Base-by-base conservation (phyloP, 495 filamentous ascomycete species). In the Diplogelasinospora grovesii region DNA sequence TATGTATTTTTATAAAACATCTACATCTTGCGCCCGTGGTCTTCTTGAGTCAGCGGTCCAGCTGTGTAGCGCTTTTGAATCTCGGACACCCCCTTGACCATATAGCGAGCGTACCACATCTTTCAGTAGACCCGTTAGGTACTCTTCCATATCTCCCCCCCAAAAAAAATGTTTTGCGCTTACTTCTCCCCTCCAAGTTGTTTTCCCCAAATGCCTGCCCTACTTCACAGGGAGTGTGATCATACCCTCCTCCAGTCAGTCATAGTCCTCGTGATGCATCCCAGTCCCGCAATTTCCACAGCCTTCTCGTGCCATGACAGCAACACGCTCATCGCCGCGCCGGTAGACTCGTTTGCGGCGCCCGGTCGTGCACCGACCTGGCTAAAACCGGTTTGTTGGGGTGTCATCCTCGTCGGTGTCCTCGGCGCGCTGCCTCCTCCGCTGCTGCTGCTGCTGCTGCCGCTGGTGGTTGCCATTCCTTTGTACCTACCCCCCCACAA, bases 271-370 rank as follows among this genome's bases (percentile, higher is more conserved):
- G 87, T 82, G 66, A 96, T 90, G 61, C 83, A 81, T 13, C 89
- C 89, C 50, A 83, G 71, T 25, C 89, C 89, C 14, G 86, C 81
- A 50, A 96, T 76, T 52, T 95, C 89, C 2, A 95, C 87, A 31
- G 93, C 68, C 73, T 93, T 95, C 74, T 96, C 89, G 55, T 95
- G 89, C 89, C 89, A 96, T 57, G 83, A 93, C 48, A 96, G 65
- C 54, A 96, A 56, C 30, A 96, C 89, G 49, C 89, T 94, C 89
- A 94, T 94, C 31, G 82, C 83, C 50, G 86, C 78, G 33, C 87
- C 85, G 48, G 84, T 82, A 41, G 83, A 83, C 43, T 89, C 86
- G 49, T 77, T 80, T 14, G 74, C 22, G 5, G 41, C 77, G 14
- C 81, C 71, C 27, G 81, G 77, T 26, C 87, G 70, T 10, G 67